Conservation (phyloP, 495 filamentous ascomycete species). For the Lophiotrema nucula region DNA sequence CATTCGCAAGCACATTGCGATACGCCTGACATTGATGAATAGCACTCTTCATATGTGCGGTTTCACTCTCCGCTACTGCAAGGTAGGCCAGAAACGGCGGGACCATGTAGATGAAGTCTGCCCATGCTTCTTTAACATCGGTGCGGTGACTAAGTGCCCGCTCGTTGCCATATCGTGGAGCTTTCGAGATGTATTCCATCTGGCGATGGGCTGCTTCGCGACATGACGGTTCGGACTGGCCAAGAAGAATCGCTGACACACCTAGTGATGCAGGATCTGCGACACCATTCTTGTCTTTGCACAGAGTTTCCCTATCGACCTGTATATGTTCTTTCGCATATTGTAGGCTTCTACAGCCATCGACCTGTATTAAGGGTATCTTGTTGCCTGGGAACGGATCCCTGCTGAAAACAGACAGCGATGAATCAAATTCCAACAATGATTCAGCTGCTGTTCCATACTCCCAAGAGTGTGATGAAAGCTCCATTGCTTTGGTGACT, state of each 20-base stretch:
- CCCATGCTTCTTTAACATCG: constrained; percentile 49
- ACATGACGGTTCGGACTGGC: constrained; percentile 42
- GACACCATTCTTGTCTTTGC: constrained; percentile 25
- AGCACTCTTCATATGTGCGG: constrained; percentile 39
- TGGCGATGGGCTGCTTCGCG: constrained; percentile 31
- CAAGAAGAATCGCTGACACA: constrained; percentile 48
- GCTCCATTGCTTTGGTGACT: constrained; percentile 15
- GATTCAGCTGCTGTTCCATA: constrained; percentile 50
- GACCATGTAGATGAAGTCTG: constrained; percentile 54
- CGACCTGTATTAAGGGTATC: constrained; percentile 40
- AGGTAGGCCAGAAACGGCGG: constrained; percentile 54
- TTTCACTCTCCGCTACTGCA: constrained; percentile 43
- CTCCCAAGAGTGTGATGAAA: constrained; percentile 45
- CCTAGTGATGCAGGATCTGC: constrained; percentile 49
- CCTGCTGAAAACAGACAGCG: constrained; percentile 45
- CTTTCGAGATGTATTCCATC: constrained; percentile 42
- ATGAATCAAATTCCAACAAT: constrained; percentile 48
- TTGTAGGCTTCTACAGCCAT: constrained; percentile 36
- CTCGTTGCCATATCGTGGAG: constrained; percentile 50
- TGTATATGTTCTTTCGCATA: constrained; percentile 38
- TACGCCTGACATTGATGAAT: constrained; percentile 48
- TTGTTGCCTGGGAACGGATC: constrained; percentile 42
- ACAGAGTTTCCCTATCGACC: constrained; percentile 6
- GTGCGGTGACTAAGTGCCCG: constrained; percentile 53
- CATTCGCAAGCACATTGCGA: constrained; percentile 44